Evolutionary conservation across 441 rosid genomes (phyloP).

Genomic region (Erodium chrysanthum): DNA sequence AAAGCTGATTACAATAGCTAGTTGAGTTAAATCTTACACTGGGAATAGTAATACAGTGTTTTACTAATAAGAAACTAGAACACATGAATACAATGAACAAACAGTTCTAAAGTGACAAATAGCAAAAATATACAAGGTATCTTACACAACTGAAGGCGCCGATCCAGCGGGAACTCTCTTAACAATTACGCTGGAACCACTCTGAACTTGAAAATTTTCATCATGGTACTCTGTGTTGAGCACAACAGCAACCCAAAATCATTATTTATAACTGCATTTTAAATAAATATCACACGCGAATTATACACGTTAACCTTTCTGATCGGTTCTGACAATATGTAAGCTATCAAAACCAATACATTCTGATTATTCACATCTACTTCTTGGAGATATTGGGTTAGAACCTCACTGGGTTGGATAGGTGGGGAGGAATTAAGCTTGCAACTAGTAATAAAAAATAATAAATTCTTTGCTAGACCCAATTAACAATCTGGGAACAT

Average conservation of each 20-base stretch:
- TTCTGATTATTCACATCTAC: too few species aligned
- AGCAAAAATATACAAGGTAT: background rate
- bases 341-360: too few species aligned
- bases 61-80: background rate
- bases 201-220: constrained; percentile 28
- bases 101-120: background rate
- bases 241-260: background rate
- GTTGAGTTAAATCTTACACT: background rate
- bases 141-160: constrained; percentile 24
- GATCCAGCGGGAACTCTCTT: constrained; percentile 42
- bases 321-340: background rate
- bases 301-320: background rate
- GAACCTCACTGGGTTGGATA: too few species aligned
- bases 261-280: background rate
- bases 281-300: background rate
- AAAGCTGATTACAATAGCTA: background rate
- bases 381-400: too few species aligned
- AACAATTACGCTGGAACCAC: constrained; percentile 38
- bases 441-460: too few species aligned
- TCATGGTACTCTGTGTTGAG: constrained; percentile 30
- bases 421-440: too few species aligned
- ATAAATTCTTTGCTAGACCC: background rate
- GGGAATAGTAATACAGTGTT: background rate
- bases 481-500: background rate
- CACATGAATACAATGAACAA: background rate